phyloP scores from a whole-genome alignment of 805 yeast genomes.

The Teunomyces pallodes region DNA sequence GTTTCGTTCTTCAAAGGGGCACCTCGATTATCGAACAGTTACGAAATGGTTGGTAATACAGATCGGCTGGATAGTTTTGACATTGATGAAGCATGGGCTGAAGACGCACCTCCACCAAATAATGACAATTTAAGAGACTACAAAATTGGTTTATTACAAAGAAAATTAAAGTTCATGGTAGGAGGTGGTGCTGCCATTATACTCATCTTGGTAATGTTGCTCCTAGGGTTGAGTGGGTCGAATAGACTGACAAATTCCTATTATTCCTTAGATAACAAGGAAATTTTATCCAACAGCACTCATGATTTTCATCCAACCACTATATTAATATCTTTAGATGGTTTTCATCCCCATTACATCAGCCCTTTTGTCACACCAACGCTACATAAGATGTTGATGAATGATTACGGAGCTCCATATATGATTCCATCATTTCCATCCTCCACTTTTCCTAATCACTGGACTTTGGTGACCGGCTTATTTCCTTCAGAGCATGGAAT shows the following conservation, averaged over 20 bases:
- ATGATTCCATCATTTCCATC: conserved; percentile 89
- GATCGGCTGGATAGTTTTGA: neutral
- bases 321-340: conserved; percentile 76
- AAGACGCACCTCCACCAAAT: neutral
- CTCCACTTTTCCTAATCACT: conserved; percentile 88
- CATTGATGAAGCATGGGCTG: conserved; percentile 5
- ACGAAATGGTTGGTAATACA: conserved; percentile 9
- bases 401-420: conserved; percentile 67
- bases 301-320: conserved; percentile 76
- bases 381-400: conserved; percentile 53
- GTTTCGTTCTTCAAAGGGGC: conserved; percentile 4
- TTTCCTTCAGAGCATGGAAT: conserved; percentile 85
- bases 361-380: conserved; percentile 66
- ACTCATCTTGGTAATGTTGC: neutral
- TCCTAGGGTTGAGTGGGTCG: neutral
- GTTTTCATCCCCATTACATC: conserved; percentile 88
- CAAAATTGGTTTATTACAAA: conserved; percentile 22
- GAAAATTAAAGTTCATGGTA: conserved; percentile 13
- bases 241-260: neutral
- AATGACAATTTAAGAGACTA: conserved; percentile 20
- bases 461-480: conserved; percentile 85
- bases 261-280: neutral
- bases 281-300: conserved; percentile 54
- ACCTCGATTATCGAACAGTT: conserved; percentile 2
- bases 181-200: conserved; percentile 9